Evolutionary conservation across 768 basidiomycete species (phyloP).

Genomic region (Hypsizygus marmoreus): DNA sequence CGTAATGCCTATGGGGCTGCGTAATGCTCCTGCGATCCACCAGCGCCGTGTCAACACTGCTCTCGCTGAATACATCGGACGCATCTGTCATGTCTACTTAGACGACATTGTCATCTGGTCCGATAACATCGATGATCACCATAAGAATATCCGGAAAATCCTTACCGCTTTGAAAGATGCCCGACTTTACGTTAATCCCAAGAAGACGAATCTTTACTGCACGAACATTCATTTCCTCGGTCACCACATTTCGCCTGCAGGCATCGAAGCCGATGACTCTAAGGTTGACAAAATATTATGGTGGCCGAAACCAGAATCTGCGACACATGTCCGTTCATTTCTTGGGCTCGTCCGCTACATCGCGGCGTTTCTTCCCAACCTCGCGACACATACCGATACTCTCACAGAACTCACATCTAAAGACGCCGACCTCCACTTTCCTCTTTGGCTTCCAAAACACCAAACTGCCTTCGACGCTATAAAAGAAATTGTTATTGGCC

Average conservation of each 20-base stretch:
- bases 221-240: conserved; percentile 24
- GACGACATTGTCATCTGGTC: conserved; percentile 50
- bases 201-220: conserved; percentile 24
- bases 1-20: conserved; percentile 23
- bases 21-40: conserved; percentile 29
- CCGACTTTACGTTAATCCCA: conserved; percentile 10
- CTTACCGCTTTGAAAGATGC: conserved; percentile 19
- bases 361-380: conserved; percentile 19
- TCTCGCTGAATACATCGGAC: conserved; percentile 19
- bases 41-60: conserved; percentile 26
- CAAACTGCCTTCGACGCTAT: conserved; percentile 28
- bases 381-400: conserved; percentile 12
- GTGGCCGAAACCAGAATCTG: conserved; percentile 22
- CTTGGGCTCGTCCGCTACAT: conserved; percentile 25
- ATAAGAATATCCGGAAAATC: conserved; percentile 20
- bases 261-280: conserved; percentile 21
- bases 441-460: conserved; percentile 21
- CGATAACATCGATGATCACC: conserved; percentile 32
- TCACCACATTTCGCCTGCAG: conserved; percentile 25
- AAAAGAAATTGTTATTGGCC: conserved; percentile 26
- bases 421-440: conserved; percentile 10
- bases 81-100: conserved; percentile 42
- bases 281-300: conserved; percentile 24
- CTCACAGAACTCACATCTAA: not conserved
- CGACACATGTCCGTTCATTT: conserved; percentile 22